A percentile compares a stretch with the other conserved stretches of the same genome.
These are phyloP conservation scores for Colletotrichum orchidophilum DNA, from an alignment of 2,329 filamentous ascomycete species.

Conservation along the genomic window DNA sequence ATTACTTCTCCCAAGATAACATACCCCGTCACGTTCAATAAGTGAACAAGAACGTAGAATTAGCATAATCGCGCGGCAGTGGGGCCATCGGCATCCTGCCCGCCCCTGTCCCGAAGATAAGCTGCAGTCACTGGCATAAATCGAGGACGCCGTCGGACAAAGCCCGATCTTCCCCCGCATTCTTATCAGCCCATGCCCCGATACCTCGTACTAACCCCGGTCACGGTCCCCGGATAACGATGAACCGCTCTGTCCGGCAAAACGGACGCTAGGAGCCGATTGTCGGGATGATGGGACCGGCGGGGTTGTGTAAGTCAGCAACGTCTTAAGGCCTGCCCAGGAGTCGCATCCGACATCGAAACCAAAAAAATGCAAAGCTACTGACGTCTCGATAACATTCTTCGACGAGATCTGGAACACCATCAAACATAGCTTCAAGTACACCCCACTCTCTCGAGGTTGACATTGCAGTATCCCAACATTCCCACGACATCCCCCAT, in stretches of 20 bases:
- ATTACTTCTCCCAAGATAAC: background rate
- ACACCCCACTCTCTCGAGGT: background rate
- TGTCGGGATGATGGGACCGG: background rate
- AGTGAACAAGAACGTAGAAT: no score
- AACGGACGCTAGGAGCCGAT: background rate
- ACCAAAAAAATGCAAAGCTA: no score
- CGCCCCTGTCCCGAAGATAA: slow-evolving; percentile 12
- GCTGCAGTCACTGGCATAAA: background rate
- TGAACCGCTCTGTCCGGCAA: background rate
- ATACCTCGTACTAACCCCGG: no score
- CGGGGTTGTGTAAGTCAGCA: background rate
- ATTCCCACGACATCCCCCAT: background rate
- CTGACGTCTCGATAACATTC: background rate
- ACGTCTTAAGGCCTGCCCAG: background rate
- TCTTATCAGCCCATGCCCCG: background rate
- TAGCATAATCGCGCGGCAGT: slow-evolving; percentile 2
- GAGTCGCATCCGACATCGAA: background rate
- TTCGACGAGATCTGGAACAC: background rate
- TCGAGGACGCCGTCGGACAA: background rate
- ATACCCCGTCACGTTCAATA: background rate
- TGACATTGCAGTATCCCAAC: background rate
- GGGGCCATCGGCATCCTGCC: slow-evolving; percentile 16
- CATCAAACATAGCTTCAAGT: background rate
- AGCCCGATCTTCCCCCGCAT: slow-evolving; percentile 16
- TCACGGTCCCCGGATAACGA: background rate